Conservation (phyloP, 768 basidiomycete genomes). For the Neoboletus brunneissimus region DNA sequence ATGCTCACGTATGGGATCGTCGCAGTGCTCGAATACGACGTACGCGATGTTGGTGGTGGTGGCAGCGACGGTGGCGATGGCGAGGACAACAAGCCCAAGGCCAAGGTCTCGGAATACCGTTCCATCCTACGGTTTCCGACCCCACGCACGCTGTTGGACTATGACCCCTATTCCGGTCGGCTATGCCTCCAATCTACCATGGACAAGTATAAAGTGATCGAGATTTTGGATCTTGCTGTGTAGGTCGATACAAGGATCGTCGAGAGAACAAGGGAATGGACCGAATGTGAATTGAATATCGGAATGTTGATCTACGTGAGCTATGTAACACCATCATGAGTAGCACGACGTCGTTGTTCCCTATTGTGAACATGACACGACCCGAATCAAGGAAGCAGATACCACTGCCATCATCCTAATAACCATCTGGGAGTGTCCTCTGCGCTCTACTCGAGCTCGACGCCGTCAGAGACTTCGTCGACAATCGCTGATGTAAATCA, state of each 20-base stretch:
- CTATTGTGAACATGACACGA: no score
- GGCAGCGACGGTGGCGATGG: rapidly evolving
- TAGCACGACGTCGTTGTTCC: no score
- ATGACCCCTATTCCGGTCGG: constrained; percentile 21
- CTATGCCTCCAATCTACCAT: constrained; percentile 6
- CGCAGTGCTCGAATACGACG: constrained; percentile 12
- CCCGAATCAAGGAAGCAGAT: no score
- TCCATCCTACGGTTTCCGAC: not conserved
- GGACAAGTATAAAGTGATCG: constrained; percentile 1
- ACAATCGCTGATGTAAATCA: no score
- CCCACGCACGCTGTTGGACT: constrained; percentile 9
- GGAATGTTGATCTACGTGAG: not conserved
- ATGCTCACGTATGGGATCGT: not conserved
- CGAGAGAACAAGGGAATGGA: no score
- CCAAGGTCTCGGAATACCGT: constrained; percentile 4
- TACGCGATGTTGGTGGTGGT: no score
- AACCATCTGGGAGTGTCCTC: no score
- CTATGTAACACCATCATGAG: not conserved
- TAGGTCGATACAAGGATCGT: not conserved
- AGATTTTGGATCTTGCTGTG: constrained; percentile 17
- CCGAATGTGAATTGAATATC: no score
- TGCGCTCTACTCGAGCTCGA: no score
- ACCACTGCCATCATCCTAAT: no score
- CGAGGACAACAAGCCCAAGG: not conserved
- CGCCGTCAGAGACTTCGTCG: no score